Conservation (phyloP, 495 filamentous ascomycete genomes). For the Neurospora sp. region DNA sequence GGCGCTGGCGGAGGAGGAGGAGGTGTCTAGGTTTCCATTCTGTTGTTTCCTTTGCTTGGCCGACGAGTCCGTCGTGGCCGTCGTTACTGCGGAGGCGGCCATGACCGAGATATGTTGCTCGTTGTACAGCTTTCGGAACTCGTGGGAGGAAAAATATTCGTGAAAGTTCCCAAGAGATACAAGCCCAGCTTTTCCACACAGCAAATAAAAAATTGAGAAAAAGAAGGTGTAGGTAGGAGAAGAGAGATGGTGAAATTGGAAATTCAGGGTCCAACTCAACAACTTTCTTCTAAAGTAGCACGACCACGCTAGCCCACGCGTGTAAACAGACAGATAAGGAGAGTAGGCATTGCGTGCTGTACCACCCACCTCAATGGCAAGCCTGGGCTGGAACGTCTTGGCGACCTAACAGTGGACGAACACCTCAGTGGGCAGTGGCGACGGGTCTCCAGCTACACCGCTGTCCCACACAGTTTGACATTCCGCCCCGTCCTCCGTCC, state of each 20-base stretch:
- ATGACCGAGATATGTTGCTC: background rate
- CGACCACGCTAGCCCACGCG: background rate
- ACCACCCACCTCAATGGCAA: background rate
- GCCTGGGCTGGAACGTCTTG: background rate
- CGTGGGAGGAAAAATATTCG: background rate
- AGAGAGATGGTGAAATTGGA: background rate
- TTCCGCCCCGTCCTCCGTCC: background rate
- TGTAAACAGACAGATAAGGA: background rate
- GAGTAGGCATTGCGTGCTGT: background rate
- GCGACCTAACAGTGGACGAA: background rate
- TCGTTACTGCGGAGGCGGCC: background rate
- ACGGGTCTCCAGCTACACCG: background rate
- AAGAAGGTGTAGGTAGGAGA: background rate
- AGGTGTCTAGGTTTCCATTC: background rate
- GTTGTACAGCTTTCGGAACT: background rate
- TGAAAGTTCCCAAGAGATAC: background rate
- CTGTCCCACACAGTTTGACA: background rate
- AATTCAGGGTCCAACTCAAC: background rate
- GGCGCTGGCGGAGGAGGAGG: background rate
- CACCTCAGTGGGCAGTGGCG: background rate
- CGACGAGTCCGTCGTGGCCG: background rate
- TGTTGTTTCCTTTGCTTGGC: conserved; percentile 1
- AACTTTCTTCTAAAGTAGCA: background rate
- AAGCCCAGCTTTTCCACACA: background rate
- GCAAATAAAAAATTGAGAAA: background rate